Evolutionary conservation across 352 stramenopile genomes (phyloP).

Genomic region (Halophytophthora batemanensis): DNA sequence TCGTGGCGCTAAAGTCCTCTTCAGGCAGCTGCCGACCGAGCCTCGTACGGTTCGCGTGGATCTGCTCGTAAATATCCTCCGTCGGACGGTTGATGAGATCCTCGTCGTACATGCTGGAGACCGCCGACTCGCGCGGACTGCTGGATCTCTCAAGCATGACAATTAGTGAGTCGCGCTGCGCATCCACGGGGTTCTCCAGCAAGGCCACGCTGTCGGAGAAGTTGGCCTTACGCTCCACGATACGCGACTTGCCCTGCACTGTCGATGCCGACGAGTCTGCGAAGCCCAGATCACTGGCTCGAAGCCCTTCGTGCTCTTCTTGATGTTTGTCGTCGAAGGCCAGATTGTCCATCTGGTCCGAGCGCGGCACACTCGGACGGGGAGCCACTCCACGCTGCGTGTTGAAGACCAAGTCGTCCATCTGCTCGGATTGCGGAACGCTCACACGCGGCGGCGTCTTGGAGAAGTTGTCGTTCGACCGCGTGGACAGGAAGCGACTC

Average conservation of each 20-base stretch:
- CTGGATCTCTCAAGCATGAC: constrained; percentile 34
- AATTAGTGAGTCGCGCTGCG: constrained; percentile 15
- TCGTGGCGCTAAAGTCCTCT: constrained; percentile 36
- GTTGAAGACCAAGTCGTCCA: constrained; percentile 27
- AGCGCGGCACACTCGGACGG: constrained; percentile 5
- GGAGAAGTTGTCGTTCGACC: constrained; percentile 18
- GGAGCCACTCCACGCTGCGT: constrained; percentile 17
- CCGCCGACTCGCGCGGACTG: constrained; percentile 22
- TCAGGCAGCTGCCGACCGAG: constrained; percentile 25
- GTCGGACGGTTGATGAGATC: constrained; percentile 43
- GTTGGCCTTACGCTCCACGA: constrained; percentile 22
- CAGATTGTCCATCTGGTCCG: constrained; percentile 11
- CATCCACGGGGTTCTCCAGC: constrained; percentile 20
- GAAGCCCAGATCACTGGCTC: too few relatives aligned
- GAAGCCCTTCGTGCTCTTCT: too few relatives aligned
- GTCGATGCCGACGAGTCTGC: too few relatives aligned
- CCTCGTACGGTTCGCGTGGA: constrained; percentile 28
- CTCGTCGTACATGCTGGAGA: constrained; percentile 33
- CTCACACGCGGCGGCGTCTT: constrained; percentile 21
- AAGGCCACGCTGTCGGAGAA: constrained; percentile 30
- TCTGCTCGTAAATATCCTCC: constrained; percentile 37
- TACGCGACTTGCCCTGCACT: too few relatives aligned
- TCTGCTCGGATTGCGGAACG: constrained; percentile 13
- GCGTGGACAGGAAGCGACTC: constrained; percentile 19
- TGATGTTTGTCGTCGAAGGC: constrained; percentile 14